Percentiles rank a stretch among this genome's conserved stretches.
Evolutionary conservation across 176 grass and related monocot species (phyloP).

Genomic region (Ampelocalamus luodianensis): DNA sequence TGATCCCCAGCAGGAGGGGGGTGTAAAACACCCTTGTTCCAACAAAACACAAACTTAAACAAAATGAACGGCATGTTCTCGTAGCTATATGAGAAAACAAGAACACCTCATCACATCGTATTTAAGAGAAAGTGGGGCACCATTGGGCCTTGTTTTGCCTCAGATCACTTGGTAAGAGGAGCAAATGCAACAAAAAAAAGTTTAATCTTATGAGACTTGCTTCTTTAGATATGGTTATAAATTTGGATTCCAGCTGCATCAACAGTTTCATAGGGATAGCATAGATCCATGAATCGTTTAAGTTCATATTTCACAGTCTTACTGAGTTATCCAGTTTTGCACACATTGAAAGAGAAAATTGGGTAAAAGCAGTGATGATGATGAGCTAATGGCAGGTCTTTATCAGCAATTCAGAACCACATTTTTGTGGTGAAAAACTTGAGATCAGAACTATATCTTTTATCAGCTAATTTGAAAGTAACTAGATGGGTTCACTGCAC

Average conservation of each 20-base stretch:
- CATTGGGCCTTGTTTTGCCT: too few relatives aligned
- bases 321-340: slow-evolving; percentile 5
- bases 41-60: background rate
- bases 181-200: slow-evolving; percentile 4
- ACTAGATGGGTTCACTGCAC: background rate
- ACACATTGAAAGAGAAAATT: slow-evolving; percentile 1
- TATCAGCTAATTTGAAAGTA: background rate
- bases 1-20: too few relatives aligned
- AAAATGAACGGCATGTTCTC: background rate
- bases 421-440: background rate
- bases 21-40: background rate
- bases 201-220: background rate
- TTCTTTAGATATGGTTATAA: background rate
- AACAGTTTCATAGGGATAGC: background rate
- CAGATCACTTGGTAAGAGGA: background rate
- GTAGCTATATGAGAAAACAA: background rate
- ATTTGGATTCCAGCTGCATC: background rate
- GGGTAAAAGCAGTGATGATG: background rate
- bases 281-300: background rate
- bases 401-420: background rate
- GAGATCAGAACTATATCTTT: background rate
- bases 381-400: background rate
- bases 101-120: background rate
- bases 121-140: background rate
- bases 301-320: background rate